phyloP scores from a whole-genome alignment of 805 yeast genomes.

The Naumovozyma dairenensis region DNA sequence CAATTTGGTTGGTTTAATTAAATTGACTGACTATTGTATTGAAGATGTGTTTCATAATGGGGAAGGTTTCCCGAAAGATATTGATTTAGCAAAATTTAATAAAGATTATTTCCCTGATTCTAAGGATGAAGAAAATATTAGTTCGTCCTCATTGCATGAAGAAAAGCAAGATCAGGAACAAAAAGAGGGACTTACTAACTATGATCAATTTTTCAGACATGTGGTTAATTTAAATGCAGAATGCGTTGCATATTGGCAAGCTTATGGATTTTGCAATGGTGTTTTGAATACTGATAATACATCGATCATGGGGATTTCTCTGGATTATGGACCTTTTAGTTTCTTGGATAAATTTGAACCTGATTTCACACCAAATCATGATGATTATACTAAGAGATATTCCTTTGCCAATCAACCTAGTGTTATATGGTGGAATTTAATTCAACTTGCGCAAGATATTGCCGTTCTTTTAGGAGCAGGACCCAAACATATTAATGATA shows the following conservation, averaged over 20 bases:
- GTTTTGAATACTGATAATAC: conserved; percentile 93
- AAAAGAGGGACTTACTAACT: conserved; percentile 39
- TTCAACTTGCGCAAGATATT: conserved; percentile 72
- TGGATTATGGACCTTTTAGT: conserved; percentile 94
- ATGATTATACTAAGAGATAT: conserved; percentile 63
- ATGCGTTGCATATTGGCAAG: conserved; percentile 77
- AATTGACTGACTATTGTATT: conserved; percentile 64
- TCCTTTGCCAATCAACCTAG: conserved; percentile 77
- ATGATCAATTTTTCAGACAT: conserved; percentile 63
- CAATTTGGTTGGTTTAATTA: conserved; percentile 51
- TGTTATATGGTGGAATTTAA: conserved; percentile 87
- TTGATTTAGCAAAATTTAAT: conserved; percentile 16
- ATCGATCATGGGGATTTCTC: conserved; percentile 73
- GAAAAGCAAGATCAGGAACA: conserved; percentile 7
- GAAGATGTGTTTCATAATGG: conserved; percentile 45
- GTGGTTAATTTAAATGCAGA: conserved; percentile 65
- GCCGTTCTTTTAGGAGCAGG: conserved; percentile 77
- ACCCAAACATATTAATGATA: conserved; percentile 37
- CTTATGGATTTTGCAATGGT: conserved; percentile 88
- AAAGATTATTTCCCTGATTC: conserved; percentile 23
- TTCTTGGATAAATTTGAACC: conserved; percentile 82
- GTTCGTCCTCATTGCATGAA: conserved; percentile 13
- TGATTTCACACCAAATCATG: conserved; percentile 79
- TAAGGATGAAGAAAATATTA: conserved; percentile 14
- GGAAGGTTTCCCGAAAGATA: conserved; percentile 21